Base-by-base conservation (phyloP, 2,329 filamentous ascomycete genomes). In the Phialophora tarda region DNA sequence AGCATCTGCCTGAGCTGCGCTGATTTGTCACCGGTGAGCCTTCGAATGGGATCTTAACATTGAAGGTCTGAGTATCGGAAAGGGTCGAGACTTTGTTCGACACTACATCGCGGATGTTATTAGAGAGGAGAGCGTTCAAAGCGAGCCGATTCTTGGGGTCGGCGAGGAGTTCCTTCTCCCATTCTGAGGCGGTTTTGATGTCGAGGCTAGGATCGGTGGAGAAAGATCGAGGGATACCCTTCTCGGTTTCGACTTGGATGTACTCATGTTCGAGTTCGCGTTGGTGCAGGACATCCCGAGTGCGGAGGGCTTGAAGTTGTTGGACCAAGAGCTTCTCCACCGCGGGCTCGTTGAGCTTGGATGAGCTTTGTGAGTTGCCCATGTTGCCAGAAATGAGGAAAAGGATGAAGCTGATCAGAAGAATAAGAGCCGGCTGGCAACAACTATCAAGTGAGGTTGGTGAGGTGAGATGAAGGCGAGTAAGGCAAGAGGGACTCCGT, bases 21-120 rank as follows among this genome's bases (percentile, higher is more conserved):
- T 97, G 92, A 77, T 96, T 93, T 0, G 93, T 96, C 69, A 96
- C 89, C 0, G 93, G 93, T 0, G 83, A 85, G 57, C 92, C 93
- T 77, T 96, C 92, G 62, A 91, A 84, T 0, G 92, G 90, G 67
- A 96, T 93, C 77, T 88, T 88, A 76, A 93, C 80, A 75, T 93
- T 96, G 87, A 93, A 96, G 68, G 90, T 85, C 63, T 96, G 92
- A 62, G 87, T 89, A 75, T 95, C 90, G 48, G 84, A 79, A 66
- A 92, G 85, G 62, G 85, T 80, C 30, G 89, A 82, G 0, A 86
- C 79, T 8, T 85, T 86, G 48, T 88, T 89, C 62, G 85, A 84
- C 51, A 96, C 84, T 53, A 93, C 83, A 11, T 85, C 78, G 64
- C 84, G 84, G 6, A 91, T 88, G 68, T 91, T 84, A 70, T 89